A percentile compares a stretch with the other conserved stretches of the same genome.
phyloP scores from a whole-genome alignment of 768 basidiomycete species.

The Russula sp. region DNA sequence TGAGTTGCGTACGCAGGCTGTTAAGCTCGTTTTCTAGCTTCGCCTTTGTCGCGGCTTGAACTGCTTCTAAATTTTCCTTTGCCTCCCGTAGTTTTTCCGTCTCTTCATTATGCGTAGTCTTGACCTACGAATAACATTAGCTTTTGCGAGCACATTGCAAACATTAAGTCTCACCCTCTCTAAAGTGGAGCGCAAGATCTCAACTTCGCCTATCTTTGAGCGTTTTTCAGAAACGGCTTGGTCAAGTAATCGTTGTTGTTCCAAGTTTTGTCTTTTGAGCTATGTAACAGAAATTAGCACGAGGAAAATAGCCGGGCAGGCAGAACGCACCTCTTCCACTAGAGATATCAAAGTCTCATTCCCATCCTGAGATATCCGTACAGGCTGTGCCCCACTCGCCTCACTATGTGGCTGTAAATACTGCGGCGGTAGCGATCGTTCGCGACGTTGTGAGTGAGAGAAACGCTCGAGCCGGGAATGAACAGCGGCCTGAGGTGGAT shows the following conservation, averaged over 20 bases:
- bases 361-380: neutral
- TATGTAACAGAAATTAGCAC: neutral
- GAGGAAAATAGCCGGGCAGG: neutral
- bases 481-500: neutral
- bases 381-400: neutral
- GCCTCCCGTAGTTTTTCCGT: conserved; percentile 22
- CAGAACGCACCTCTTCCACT: conserved; percentile 19
- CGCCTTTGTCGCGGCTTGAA: conserved; percentile 16
- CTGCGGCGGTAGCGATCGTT: conserved; percentile 6
- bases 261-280: conserved; percentile 19
- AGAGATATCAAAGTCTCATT: conserved; percentile 10
- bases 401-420: neutral
- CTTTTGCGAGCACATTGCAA: neutral
- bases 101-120: conserved; percentile 21
- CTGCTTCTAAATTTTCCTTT: conserved; percentile 25
- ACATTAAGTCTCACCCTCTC: conserved; percentile 19
- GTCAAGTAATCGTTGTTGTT: conserved; percentile 23
- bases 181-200: conserved; percentile 26
- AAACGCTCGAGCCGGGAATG: neutral
- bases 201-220: conserved; percentile 29
- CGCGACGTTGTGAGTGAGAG: neutral
- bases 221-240: conserved; percentile 29
- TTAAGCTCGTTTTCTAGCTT: conserved; percentile 27
- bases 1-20: conserved; percentile 28
- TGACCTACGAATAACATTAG: conserved; percentile 5